Base-by-base conservation (phyloP, 352 stramenopile genomes). In the Pythium rishiriense region DNA sequence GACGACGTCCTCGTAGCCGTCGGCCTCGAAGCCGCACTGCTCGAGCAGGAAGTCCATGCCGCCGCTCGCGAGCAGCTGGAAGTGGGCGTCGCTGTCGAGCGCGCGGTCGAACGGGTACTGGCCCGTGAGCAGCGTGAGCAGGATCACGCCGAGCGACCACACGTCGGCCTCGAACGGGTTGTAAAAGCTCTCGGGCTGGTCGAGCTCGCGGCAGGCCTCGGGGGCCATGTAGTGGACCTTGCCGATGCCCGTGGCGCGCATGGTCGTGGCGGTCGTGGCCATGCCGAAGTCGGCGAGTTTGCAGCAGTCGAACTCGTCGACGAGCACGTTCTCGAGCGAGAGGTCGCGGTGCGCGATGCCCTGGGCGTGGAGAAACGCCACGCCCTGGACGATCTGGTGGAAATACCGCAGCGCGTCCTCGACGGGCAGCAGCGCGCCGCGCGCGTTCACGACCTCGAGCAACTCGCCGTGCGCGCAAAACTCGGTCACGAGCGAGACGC, bases 281-380 rank as follows among this genome's bases (percentile, higher is more conserved):
- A 95, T 73, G 31, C 86, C 86, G 59, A 95, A 95, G 79, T 95
- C 86, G 37, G 74, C 84, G 54, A 95, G 83, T 43, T 93, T 79
- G 66, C 82, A 92, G 65, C 67, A 76, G 64, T 90, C 83, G 8
- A 68, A 39, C 22, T 73, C 73, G 52, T 91, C 81, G 29, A 95
- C 79, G 1, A 95, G 69, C 56, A 95, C 74, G 61, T 95, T 95
- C 57, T 95, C 87, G 11, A 93, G 73, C 17, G 84, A 93, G 50
- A 95, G 57, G 52, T 95, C 87, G 29, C 87, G 80, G 68, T 95
- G 87, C 29, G 83, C 84, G 59, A 95, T 90, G 48, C 76, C 84
- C 35, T 91, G 68, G 4, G 70, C 63, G 63, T 95, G 87, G 31
- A 95, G 69, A 63, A 94, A 95, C 9, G 75, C 62, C n/a, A 87